phyloP scores from a whole-genome alignment of 2,329 filamentous ascomycete species.

The Botrytis hyacinthi region DNA sequence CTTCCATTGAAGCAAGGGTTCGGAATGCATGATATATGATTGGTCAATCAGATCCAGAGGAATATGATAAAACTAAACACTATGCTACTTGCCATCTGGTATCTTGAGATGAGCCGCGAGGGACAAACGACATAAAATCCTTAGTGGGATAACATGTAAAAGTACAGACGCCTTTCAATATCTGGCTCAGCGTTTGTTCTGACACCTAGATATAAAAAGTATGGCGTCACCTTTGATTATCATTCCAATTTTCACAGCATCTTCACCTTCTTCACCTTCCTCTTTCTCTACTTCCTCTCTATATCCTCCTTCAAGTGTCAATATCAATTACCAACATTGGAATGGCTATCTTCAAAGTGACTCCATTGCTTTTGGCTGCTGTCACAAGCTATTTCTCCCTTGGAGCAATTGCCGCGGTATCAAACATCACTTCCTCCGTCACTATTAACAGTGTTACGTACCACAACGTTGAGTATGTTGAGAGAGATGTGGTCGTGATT shows the following conservation, averaged over 20 bases:
- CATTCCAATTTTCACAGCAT: not conserved
- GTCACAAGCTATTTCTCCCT: not conserved
- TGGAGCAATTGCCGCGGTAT: not conserved
- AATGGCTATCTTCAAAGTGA: not conserved
- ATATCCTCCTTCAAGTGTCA: not conserved
- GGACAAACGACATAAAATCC: not conserved
- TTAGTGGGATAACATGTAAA: not conserved
- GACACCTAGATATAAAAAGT: not conserved
- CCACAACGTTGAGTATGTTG: not conserved
- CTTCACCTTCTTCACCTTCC: not conserved
- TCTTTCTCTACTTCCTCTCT: no score
- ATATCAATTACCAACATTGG: not conserved
- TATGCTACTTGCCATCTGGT: not conserved
- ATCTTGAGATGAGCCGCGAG: not conserved
- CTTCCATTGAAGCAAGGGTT: not conserved
- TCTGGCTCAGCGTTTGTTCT: not conserved
- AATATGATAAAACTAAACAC: not conserved
- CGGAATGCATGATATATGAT: not conserved
- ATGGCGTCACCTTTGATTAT: not conserved
- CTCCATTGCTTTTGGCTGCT: not conserved
- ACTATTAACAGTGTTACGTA: not conserved
- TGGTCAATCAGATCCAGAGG: not conserved
- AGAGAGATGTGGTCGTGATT: constrained; percentile 39
- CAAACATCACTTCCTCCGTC: not conserved
- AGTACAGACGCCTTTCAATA: not conserved